Evolutionary conservation across 768 basidiomycete species (phyloP).

Genomic region (Scleroderma bovista): DNA sequence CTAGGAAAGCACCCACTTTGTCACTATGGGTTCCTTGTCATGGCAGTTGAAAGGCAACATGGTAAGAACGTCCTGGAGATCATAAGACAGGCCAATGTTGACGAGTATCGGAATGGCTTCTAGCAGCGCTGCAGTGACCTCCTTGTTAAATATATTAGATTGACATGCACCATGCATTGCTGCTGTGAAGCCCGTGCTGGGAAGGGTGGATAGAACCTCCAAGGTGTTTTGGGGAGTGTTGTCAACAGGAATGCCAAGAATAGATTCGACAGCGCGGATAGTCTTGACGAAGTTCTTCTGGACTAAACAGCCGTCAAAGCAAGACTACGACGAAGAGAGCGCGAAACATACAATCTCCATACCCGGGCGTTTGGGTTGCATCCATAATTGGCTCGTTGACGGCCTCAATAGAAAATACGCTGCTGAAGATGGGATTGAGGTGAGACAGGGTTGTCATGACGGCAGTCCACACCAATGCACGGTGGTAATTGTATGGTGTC

Average conservation of each 20-base stretch:
- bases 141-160: constrained; percentile 17
- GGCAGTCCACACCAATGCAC: constrained; percentile 76
- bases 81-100: constrained; percentile 18
- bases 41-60: constrained; percentile 11
- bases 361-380: constrained; percentile 58
- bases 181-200: constrained; percentile 28
- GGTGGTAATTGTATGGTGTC: constrained; percentile 69
- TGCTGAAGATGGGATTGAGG: constrained; percentile 57
- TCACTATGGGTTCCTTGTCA: constrained; percentile 24
- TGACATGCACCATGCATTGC: constrained; percentile 22
- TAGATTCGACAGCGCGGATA: constrained; percentile 59
- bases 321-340: not conserved
- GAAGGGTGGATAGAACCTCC: constrained; percentile 14
- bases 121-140: constrained; percentile 30
- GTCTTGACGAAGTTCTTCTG: constrained; percentile 64
- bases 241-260: constrained; percentile 47
- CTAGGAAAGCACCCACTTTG: constrained; percentile 28
- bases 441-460: constrained; percentile 75
- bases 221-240: constrained; percentile 6
- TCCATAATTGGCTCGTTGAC: constrained; percentile 78
- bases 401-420: constrained; percentile 68
- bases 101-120: constrained; percentile 34
- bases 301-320: constrained; percentile 34
- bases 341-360: constrained; percentile 57
- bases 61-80: constrained; percentile 21